Evolutionary conservation across 2,329 filamentous ascomycete genomes (phyloP), one percentile per base, ranked within the genome.

Genomic region (Pseudocercospora fuligena): DNA sequence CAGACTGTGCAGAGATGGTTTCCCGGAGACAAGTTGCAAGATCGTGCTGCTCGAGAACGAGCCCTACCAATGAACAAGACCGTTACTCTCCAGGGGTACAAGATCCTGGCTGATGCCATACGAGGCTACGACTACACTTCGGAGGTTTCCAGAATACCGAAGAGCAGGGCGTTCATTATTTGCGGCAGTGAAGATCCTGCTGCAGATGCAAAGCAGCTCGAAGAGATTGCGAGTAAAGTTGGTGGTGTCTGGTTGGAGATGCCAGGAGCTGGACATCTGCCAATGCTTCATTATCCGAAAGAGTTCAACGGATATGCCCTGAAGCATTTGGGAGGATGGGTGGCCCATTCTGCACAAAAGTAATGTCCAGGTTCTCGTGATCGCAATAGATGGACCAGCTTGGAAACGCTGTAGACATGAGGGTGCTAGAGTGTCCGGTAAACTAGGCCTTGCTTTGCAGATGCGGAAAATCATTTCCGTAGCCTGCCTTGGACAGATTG

Each of bases 221-320:
- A 67, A 56, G 70, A 72, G 33, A 63, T 74, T 46, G 70, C 72
- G 40, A 61, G 65, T 8, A 53, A 61, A 65, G 70, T 74, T 29
- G 33, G 46, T 14, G 21, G 69, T 67, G 19, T 57, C 36, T 75
- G 67, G 65, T 72, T 72, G 53, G 58, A 60, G 63, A 69, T 75
- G 71, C 62, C 70, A 46, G 68, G 68, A 6, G 70, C 70, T 36
- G 74, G 74, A 11, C 74, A 76, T 70, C 61, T 76, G 61, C 74
- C 73, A 53, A 74, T 74, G 29, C 70, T 76, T 69, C 74, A 76
- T 33, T 65, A 67, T 66, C 43, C 64, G 19, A 66, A 69, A 54
- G 68, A 73, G 57, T 75, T 75, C 64, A 60, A 70, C n/a, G 62
- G 61, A 63, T n/a, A 73, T 57, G 62, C 72, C 69, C 5, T 75